Conservation (phyloP, 345 rosid genomes). For the Eucalyptus paniculata region DNA sequence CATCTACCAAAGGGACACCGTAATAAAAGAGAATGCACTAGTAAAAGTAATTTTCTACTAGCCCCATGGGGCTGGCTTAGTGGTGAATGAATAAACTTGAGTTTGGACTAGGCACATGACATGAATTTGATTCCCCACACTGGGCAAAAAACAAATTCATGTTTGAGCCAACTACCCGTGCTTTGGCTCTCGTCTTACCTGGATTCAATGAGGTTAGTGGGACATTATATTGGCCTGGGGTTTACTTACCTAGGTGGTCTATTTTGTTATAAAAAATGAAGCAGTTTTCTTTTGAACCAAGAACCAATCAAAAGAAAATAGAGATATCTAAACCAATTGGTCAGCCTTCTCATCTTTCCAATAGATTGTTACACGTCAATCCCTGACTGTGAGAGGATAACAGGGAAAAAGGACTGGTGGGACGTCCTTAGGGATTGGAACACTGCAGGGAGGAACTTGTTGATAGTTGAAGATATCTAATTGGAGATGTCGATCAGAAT, state of each 20-base stretch:
- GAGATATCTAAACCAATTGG: background rate
- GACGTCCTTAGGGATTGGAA: background rate
- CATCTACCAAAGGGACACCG: background rate
- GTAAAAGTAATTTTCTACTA: background rate
- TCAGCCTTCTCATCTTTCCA: background rate
- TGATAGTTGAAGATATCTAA: background rate
- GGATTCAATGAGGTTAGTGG: background rate
- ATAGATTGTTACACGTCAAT: background rate
- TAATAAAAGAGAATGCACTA: background rate
- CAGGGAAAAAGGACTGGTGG: background rate
- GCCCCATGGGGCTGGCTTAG: background rate
- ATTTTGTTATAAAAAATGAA: background rate
- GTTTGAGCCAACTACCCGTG: background rate
- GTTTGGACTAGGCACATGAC: background rate
- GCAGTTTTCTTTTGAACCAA: background rate
- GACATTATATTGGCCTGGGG: background rate
- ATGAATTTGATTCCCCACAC: background rate
- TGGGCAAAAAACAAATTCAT: background rate
- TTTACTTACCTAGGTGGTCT: background rate
- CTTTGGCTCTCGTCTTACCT: background rate
- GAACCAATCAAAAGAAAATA: background rate
- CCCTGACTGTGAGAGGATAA: background rate
- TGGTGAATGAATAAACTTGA: background rate
- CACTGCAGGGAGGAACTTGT: background rate
- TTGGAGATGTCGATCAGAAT: background rate